These are phyloP conservation scores for Bolboschoenus planiculmis DNA, from an alignment of 176 grass and related monocot species.

Conservation along the genomic window DNA sequence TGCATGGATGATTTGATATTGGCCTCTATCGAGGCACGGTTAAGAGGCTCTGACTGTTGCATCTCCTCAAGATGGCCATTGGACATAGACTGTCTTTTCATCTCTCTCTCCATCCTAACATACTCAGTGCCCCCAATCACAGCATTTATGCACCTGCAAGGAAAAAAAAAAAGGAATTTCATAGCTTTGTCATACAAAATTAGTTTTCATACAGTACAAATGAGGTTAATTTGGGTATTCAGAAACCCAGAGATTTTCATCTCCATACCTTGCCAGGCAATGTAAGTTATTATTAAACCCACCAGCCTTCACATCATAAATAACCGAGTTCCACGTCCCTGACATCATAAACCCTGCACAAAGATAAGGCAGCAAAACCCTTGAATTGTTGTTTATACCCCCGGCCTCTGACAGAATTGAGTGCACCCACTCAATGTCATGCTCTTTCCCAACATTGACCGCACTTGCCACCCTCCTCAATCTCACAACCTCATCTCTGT, in stretches of 20 bases:
- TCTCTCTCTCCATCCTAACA: slow-evolving; percentile 68
- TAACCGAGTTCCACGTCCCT: slow-evolving; percentile 62
- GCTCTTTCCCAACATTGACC: slow-evolving; percentile 66
- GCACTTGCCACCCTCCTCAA: slow-evolving; percentile 72
- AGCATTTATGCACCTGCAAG: slow-evolving; percentile 68
- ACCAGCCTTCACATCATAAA: slow-evolving; percentile 69
- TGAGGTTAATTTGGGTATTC: not conserved
- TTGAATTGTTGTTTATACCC: slow-evolving; percentile 80
- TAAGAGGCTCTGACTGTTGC: slow-evolving; percentile 62
- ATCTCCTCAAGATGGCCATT: slow-evolving; percentile 61
- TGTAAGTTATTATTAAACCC: slow-evolving; percentile 90
- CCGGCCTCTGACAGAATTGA: slow-evolving; percentile 62
- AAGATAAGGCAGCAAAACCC: slow-evolving; percentile 91
- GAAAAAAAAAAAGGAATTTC: not conserved
- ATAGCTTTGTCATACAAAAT: not conserved
- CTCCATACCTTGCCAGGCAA: slow-evolving; percentile 75
- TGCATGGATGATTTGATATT: slow-evolving; percentile 95
- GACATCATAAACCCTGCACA: slow-evolving; percentile 93
- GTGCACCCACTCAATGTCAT: slow-evolving; percentile 87
- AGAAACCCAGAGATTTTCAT: not conserved
- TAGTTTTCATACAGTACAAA: not conserved
- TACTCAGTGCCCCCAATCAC: slow-evolving; percentile 90
- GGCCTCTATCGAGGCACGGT: slow-evolving; percentile 64
- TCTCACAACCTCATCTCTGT: slow-evolving; percentile 67
- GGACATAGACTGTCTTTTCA: slow-evolving; percentile 66